Conservation (phyloP, 768 basidiomycete genomes). For the Gelatoporia subvermispora region DNA sequence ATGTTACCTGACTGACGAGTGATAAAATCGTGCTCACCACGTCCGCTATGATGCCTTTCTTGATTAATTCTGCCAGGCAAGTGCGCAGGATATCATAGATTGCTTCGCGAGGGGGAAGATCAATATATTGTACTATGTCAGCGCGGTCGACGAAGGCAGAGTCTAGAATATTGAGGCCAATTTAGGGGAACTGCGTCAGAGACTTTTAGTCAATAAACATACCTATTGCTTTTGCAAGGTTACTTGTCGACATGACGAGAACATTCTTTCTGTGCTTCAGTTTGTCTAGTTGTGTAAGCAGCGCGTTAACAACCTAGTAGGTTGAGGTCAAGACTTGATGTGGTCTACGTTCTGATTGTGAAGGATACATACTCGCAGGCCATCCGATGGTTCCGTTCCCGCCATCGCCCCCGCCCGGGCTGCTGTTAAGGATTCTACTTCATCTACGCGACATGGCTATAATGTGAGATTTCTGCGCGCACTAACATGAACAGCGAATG, state of each 20-base stretch:
- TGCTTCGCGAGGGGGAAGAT: conserved; percentile 85
- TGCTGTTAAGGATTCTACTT: conserved; percentile 94
- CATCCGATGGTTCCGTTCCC: conserved; percentile 94
- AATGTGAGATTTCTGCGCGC: neutral
- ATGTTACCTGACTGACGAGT: too few species aligned
- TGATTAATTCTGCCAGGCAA: conserved; percentile 76
- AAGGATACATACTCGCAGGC: conserved; percentile 60
- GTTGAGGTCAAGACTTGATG: neutral
- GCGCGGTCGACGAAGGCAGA: conserved; percentile 95
- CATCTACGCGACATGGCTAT: conserved; percentile 48
- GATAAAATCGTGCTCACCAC: conserved; percentile 41
- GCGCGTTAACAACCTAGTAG: conserved; percentile 88
- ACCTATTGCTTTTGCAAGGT: conserved; percentile 94
- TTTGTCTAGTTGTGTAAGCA: conserved; percentile 95
- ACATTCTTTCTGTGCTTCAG: conserved; percentile 91
- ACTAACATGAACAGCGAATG: neutral
- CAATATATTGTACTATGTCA: conserved; percentile 93
- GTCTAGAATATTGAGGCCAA: conserved; percentile 43
- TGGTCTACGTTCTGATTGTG: neutral
- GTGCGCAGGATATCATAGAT: conserved; percentile 88
- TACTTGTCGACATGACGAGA: conserved; percentile 93
- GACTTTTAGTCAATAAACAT: conserved; percentile 13
- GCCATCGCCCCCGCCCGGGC: conserved; percentile 93
- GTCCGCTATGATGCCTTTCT: conserved; percentile 61
- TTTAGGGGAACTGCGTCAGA: neutral